These are phyloP conservation scores for Paracorniculantispora psalliotae DNA, from an alignment of 2,329 filamentous ascomycete genomes.

Conservation along the genomic window DNA sequence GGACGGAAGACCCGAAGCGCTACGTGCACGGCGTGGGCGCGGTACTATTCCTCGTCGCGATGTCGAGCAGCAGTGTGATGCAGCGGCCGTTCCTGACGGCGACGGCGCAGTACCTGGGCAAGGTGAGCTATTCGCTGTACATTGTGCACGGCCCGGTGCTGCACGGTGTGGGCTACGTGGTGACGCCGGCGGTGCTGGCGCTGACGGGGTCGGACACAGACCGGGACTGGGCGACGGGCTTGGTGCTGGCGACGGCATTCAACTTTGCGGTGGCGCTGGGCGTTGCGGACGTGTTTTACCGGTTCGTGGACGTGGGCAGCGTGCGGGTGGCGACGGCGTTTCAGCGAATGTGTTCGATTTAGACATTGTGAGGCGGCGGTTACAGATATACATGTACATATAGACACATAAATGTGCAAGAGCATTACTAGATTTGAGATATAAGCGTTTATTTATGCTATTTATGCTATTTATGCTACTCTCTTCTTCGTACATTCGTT, in stretches of 20 bases:
- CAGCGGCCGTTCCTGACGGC: conserved; percentile 9
- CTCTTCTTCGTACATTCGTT: too few relatives aligned
- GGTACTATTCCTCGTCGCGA: conserved; percentile 4
- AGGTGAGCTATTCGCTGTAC: conserved; percentile 12
- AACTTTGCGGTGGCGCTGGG: neutral
- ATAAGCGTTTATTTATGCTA: neutral
- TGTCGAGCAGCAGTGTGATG: neutral
- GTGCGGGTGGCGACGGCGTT: conserved; percentile 2
- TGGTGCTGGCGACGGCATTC: neutral
- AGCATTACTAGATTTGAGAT: neutral
- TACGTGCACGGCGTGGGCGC: conserved; percentile 8
- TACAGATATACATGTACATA: neutral
- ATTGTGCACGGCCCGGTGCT: conserved; percentile 13
- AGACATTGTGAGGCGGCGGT: neutral
- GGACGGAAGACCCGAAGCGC: conserved; percentile 3
- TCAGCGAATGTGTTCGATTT: neutral
- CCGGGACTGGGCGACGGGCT: neutral
- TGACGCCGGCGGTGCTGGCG: neutral
- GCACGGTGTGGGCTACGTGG: conserved; percentile 8
- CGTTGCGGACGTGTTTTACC: conserved; percentile 11
- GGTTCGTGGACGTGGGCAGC: conserved; percentile 5
- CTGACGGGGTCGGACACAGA: neutral
- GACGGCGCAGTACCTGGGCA: conserved; percentile 11
- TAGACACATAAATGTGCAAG: neutral
- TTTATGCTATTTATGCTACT: too few relatives aligned